Evolutionary conservation across 257 asterid species (phyloP).

Genomic region (Solanum tarijense): DNA sequence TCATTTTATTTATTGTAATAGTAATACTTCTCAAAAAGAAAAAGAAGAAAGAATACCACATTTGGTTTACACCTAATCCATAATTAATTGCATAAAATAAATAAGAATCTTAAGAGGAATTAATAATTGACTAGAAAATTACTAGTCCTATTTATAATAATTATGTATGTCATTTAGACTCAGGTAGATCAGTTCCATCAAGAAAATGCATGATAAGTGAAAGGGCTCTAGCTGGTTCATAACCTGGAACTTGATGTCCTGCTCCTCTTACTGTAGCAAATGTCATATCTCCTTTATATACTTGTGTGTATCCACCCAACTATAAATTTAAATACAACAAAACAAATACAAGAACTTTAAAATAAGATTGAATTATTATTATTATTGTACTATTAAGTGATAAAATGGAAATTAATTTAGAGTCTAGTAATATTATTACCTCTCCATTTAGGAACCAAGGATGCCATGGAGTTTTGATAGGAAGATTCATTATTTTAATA

Average conservation of each 20-base stretch:
- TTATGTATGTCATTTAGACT: background rate
- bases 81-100: background rate
- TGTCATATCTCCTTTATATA: slow-evolving; percentile 40
- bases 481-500: slow-evolving; percentile 36
- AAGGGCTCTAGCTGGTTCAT: slow-evolving; percentile 51
- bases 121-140: background rate
- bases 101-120: background rate
- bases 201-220: slow-evolving; percentile 53
- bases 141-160: background rate
- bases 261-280: slow-evolving; percentile 73
- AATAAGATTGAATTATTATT: background rate
- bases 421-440: slow-evolving; percentile 23
- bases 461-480: slow-evolving; percentile 35
- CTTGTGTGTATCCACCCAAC: slow-evolving; percentile 75
- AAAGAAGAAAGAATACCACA: background rate
- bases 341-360: background rate
- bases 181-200: slow-evolving; percentile 40
- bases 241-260: slow-evolving; percentile 84
- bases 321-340: background rate
- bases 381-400: background rate
- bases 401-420: background rate
- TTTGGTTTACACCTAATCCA: background rate
- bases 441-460: slow-evolving; percentile 62
- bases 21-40: background rate
- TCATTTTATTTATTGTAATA: no score